These are phyloP conservation scores for Ophiostoma ulmi DNA, from an alignment of 2,329 filamentous ascomycete species.

Conservation along the genomic window DNA sequence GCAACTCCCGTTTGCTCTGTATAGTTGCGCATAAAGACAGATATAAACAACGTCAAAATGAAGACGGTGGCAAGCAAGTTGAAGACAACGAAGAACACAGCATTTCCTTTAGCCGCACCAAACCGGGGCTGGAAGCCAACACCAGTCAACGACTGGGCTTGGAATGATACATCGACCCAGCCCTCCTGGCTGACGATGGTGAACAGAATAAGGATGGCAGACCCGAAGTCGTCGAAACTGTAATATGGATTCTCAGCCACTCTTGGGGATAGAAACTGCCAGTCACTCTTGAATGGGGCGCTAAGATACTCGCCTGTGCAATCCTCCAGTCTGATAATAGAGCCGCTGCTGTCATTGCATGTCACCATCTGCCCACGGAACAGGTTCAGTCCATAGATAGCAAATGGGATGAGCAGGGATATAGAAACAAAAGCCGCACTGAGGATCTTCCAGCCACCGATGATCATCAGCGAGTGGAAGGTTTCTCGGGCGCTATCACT, in stretches of 20 bases:
- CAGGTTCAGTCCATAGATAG: conserved; percentile 89
- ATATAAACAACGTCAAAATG: conserved; percentile 93
- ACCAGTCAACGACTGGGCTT: conserved; percentile 75
- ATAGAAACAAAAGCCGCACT: conserved; percentile 90
- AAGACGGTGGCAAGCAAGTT: conserved; percentile 96
- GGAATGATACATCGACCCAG: conserved; percentile 90
- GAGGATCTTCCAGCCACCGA: conserved; percentile 90
- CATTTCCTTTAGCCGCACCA: conserved; percentile 72
- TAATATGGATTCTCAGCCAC: conserved; percentile 77
- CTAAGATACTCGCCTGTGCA: conserved; percentile 81
- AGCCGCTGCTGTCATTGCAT: conserved; percentile 68
- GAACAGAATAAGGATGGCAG: conserved; percentile 91
- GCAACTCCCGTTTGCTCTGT: conserved; percentile 97
- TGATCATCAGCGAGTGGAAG: conserved; percentile 92
- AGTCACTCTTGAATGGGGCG: conserved; percentile 65
- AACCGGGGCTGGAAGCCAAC: conserved; percentile 65
- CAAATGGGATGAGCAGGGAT: conserved; percentile 90
- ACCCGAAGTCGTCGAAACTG: conserved; percentile 92
- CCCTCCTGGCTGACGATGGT: conserved; percentile 98
- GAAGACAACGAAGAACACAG: conserved; percentile 91
- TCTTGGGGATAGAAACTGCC: conserved; percentile 78
- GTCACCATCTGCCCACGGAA: conserved; percentile 75
- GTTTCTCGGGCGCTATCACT: conserved; percentile 94
- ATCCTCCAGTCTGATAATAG: conserved; percentile 57
- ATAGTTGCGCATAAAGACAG: conserved; percentile 99